Conservation (phyloP, 306 rosid genomes). For the Pueraria montana region DNA sequence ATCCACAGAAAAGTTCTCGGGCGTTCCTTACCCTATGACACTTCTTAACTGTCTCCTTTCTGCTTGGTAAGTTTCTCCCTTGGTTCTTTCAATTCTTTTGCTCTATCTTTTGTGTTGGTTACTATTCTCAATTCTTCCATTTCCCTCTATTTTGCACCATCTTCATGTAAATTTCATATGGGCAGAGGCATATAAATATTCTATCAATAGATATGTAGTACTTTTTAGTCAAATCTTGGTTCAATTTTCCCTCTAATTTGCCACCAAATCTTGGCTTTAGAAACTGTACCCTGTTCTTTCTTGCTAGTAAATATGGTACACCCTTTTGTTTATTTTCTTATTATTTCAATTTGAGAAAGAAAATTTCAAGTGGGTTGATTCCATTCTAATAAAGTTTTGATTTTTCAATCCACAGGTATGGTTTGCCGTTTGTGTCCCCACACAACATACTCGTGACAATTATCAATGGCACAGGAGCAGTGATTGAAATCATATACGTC, state of each 20-base stretch:
- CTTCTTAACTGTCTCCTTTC: slow-evolving; percentile 90
- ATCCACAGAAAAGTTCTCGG: slow-evolving; percentile 81
- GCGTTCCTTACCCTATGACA: slow-evolving; percentile 89
- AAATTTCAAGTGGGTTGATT: background rate
- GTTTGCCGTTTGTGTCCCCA: slow-evolving; percentile 83
- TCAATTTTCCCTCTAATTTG: background rate
- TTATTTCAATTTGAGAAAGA: background rate
- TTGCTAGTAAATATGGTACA: background rate
- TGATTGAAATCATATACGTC: slow-evolving; percentile 70
- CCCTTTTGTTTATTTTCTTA: background rate
- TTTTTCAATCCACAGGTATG: slow-evolving; percentile 66
- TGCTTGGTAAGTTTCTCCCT: slow-evolving; percentile 63
- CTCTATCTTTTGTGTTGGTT: background rate
- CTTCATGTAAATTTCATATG: background rate
- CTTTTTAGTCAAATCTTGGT: background rate
- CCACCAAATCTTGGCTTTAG: background rate
- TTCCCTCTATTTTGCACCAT: background rate
- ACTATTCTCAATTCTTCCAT: background rate
- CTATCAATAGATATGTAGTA: background rate
- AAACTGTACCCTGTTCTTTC: background rate
- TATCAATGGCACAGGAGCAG: slow-evolving; percentile 79
- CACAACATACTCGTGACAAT: slow-evolving; percentile 77
- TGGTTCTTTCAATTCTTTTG: background rate
- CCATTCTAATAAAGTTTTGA: background rate
- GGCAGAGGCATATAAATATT: background rate